These are phyloP conservation scores for Wickerhamiella occidentalis DNA, from an alignment of 805 yeast species.

Conservation along the genomic window DNA sequence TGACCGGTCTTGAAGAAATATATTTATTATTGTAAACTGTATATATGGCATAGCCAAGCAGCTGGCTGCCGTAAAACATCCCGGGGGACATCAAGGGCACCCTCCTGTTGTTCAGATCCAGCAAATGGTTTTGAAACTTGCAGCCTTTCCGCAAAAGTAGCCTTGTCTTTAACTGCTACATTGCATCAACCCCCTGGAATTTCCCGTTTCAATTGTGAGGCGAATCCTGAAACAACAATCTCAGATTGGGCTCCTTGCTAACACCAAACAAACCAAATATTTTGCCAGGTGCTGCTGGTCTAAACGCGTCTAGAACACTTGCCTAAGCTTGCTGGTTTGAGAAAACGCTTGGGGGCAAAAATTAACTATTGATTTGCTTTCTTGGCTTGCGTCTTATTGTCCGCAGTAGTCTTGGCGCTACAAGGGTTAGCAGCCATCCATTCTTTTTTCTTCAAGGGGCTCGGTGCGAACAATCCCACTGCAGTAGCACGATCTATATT, in stretches of 20 bases:
- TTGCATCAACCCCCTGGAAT: conserved; percentile 1
- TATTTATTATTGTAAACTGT: neutral
- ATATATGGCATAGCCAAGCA: neutral
- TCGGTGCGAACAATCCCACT: neutral
- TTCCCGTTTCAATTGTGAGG: neutral
- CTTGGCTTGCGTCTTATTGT: neutral
- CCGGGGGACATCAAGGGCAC: no score
- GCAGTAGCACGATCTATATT: neutral
- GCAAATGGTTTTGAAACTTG: no score
- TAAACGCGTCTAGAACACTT: no score
- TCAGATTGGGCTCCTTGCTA: neutral
- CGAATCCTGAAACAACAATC: neutral
- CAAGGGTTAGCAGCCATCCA: no score
- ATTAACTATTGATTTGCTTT: neutral
- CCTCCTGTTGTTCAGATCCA: no score
- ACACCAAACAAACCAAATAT: neutral
- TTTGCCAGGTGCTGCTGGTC: neutral
- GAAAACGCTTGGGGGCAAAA: no score
- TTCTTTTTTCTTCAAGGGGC: no score
- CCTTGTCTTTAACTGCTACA: no score
- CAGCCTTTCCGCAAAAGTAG: no score
- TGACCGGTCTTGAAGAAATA: conserved; percentile 9
- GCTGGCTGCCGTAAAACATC: no score
- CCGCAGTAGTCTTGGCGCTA: neutral
- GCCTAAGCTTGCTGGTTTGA: no score